Conservation (phyloP, 768 basidiomycete genomes). For the Collybia mongolica region DNA sequence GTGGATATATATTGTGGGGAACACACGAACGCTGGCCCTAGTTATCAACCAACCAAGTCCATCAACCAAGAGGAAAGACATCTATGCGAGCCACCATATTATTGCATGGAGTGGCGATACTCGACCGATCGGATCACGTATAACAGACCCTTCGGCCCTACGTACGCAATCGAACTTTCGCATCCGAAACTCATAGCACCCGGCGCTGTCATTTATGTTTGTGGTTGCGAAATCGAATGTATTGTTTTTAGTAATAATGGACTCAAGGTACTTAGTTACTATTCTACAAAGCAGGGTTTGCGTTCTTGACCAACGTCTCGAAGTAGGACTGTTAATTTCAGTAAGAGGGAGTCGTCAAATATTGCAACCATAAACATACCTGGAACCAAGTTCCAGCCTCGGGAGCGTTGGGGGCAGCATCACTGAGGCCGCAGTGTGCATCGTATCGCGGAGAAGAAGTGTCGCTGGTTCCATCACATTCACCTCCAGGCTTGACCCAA, state of each 20-base stretch:
- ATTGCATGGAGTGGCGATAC: too few species aligned
- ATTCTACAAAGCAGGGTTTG: constrained; percentile 50
- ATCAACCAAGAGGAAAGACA: too few species aligned
- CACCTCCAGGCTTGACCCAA: constrained; percentile 70
- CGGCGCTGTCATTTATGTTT: too few species aligned
- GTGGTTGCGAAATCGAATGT: too few species aligned
- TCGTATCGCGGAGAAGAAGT: constrained; percentile 53
- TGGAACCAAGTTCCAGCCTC: constrained; percentile 72
- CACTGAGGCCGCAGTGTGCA: constrained; percentile 47
- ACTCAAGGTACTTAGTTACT: not conserved
- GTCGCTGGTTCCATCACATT: constrained; percentile 63
- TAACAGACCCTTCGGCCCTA: too few species aligned
- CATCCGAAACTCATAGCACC: too few species aligned
- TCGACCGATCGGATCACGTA: too few species aligned
- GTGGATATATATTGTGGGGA: too few species aligned
- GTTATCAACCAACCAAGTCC: too few species aligned
- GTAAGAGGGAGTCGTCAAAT: not conserved
- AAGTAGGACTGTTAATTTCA: constrained; percentile 43
- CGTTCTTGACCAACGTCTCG: constrained; percentile 48
- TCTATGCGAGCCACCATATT: too few species aligned
- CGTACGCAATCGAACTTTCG: too few species aligned
- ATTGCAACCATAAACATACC: constrained; percentile 13
- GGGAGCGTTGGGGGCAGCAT: constrained; percentile 54
- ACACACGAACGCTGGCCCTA: too few species aligned
- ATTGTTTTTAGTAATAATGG: not conserved